A percentile compares a stretch with the other conserved stretches of the same genome.
Evolutionary conservation across 1,284 basidiomycete genomes (phyloP).

Genomic region (Sporisorium sorghi): DNA sequence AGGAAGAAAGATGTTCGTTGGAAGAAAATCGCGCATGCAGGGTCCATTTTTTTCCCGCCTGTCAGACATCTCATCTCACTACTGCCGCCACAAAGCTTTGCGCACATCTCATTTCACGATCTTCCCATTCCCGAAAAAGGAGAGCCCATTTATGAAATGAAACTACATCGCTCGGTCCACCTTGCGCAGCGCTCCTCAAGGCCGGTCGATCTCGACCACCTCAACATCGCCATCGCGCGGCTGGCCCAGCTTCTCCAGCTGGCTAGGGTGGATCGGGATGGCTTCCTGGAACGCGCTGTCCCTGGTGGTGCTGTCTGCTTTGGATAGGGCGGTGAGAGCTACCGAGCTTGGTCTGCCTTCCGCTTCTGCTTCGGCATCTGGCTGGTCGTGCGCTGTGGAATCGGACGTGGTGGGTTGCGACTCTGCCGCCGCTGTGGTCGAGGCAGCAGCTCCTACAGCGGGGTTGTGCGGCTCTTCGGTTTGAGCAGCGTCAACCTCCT

Average conservation of each 20-base stretch:
- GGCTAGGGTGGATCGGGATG: constrained; percentile 45
- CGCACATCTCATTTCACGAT: not conserved
- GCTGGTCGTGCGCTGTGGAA: not conserved
- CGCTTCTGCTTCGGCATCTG: constrained; percentile 9
- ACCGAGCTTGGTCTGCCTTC: constrained; percentile 21
- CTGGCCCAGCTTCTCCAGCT: constrained; percentile 18
- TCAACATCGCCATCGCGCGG: constrained; percentile 35
- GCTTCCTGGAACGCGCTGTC: constrained; percentile 33
- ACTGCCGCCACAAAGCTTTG: not conserved
- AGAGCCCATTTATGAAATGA: not conserved
- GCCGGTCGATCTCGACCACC: constrained; percentile 11
- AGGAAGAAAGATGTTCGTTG: not conserved
- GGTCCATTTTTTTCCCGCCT: constrained; percentile 8
- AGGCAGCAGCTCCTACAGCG: not conserved
- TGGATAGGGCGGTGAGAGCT: constrained; percentile 16
- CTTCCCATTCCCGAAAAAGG: not conserved
- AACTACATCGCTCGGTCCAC: not conserved
- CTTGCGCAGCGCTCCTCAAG: not conserved
- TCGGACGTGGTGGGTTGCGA: constrained; percentile 7
- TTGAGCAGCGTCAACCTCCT: not conserved
- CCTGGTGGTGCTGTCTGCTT: constrained; percentile 10
- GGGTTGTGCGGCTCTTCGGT: no score
- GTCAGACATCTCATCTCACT: not conserved
- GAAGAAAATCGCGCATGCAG: constrained; percentile 9
- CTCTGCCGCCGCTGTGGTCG: not conserved